These are phyloP conservation scores for Lactarius vividus DNA, from an alignment of 768 basidiomycete species.

Conservation along the genomic window DNA sequence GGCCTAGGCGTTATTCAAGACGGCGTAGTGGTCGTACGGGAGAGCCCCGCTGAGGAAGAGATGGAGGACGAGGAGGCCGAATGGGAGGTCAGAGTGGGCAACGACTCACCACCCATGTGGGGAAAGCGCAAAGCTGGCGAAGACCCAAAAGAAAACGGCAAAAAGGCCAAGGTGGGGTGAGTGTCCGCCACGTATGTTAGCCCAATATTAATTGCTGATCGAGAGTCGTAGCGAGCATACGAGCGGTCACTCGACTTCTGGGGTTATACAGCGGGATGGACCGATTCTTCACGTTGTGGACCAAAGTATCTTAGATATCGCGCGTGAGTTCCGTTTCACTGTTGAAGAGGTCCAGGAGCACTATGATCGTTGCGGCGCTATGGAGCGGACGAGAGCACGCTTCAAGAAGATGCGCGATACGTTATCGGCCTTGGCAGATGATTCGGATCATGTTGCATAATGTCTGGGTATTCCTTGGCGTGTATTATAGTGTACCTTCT, in stretches of 20 bases:
- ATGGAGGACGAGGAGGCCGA: conserved; percentile 62
- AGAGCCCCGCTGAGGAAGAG: conserved; percentile 60
- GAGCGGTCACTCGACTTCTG: conserved; percentile 9
- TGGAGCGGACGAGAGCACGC: conserved; percentile 58
- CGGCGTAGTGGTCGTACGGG: conserved; percentile 35
- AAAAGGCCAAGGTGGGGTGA: conserved; percentile 46
- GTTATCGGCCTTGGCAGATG: conserved; percentile 28
- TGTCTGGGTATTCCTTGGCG: not conserved
- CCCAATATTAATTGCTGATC: not conserved
- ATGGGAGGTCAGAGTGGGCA: conserved; percentile 66
- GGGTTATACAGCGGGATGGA: conserved; percentile 9
- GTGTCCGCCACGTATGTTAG: conserved; percentile 23
- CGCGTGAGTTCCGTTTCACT: conserved; percentile 66
- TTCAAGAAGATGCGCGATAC: conserved; percentile 67
- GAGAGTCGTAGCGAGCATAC: conserved; percentile 1
- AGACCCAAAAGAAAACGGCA: conserved; percentile 37
- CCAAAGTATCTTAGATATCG: conserved; percentile 62
- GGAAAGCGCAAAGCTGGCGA: conserved; percentile 52
- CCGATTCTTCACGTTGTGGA: conserved; percentile 59
- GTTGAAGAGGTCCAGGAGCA: conserved; percentile 75
- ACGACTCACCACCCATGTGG: conserved; percentile 65
- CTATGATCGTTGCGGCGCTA: conserved; percentile 71
- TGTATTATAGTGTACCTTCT: conserved; percentile 1
- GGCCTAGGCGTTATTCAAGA: conserved; percentile 26
- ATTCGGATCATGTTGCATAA: conserved; percentile 15